Base-by-base conservation (phyloP, 192 early-diverging fungal genomes). In the Backusella tuberculispora region DNA sequence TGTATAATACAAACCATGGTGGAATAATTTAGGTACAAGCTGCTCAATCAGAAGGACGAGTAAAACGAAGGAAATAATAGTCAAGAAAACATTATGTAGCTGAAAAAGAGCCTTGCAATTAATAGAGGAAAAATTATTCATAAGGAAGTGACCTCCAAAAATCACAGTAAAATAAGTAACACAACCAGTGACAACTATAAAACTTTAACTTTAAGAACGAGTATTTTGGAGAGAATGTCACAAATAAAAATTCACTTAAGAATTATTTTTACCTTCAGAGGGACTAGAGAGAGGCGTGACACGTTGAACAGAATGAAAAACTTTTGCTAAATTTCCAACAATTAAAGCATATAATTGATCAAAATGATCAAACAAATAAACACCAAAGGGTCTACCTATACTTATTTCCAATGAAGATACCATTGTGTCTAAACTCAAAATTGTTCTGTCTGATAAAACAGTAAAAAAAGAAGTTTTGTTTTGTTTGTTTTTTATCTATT, bases 41-140 rank as follows among this genome's bases (percentile, higher is more conserved):
- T 93, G 89, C 77, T 95, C 92, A 46, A 91, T 79, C 65, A 95
- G 88, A 45, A 93, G 74, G 2, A 90, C 53, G 40, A 96, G 84
- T 42, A 96, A 85, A 0, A 84, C 80, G 15, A 85, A 81, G 19
- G 93, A 96, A 8, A 87, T 77, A 6, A 89, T 66, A 3, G 92
- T 92, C 70, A 96, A 83, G 34, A 91, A 72, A 56, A 92, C 83
- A 84, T 96, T 96, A 83, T 96, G 95, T 66, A 94, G 17, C 79
- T 94, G 90, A 65, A 95, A 93, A 42, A 89, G 74, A 70, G 79
- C 66, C 69, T 91, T 88, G 69, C 91, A 83, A 83, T 91, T 90
- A 81, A 93, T 86, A 15, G 86, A 84, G 65, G 90, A 84, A 73
- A 83, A 77, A 75, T 83, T 83, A 73, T 78, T 83, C 88, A 95